Evolutionary conservation across 179 eudicot species (phyloP), one percentile per base, ranked within the genome.

Genomic region (Nepenthes alata): DNA sequence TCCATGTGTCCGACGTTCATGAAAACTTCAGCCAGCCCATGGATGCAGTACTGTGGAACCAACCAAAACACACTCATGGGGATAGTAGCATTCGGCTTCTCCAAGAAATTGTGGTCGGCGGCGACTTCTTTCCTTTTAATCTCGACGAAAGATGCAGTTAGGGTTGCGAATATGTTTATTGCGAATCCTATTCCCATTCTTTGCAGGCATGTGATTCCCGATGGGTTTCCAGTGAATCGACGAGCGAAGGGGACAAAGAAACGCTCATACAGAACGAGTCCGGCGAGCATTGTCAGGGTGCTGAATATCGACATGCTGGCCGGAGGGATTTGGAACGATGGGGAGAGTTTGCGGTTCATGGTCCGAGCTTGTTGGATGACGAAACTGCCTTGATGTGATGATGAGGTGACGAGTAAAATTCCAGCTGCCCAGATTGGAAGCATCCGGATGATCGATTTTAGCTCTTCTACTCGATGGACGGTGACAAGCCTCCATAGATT

Each of bases 371-470:
- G 88, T 63, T 72, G 75, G 60, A 81, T 72, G 38, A 66, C 73
- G 36, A 83, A 83, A 72, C 85, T 83, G 25, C 50, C 16, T 64
- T 71, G 78, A 58, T 83, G 83, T n/a, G 88, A 76, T 7, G 80
- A 38, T 8, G 88, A 56, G 0, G 88, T 74, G 0, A 78, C 73
- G 1, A 72, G 68, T 5, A 81, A 59, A 37, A 83, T 81, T 60
- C 76, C 83, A 0, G 83, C 78, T n/a, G 88, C 76, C 84, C 86
- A 84, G 37, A 84, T 81, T 11, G 89, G 86, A 11, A 84, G 51
- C 65, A 84, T 73, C 38, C 89, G 70, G 44, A 84, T 41, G 53
- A 81, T 81, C 9, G 80, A 77, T 65, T 84, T 84, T 1, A 84
- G 39, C 58, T 84, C 89, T 55, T 84, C 89, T 16, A 84, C 84